A percentile compares a stretch with the other conserved stretches of the same genome.
phyloP scores from a whole-genome alignment of 768 basidiomycete species.

The Kockovaella imperatae region DNA sequence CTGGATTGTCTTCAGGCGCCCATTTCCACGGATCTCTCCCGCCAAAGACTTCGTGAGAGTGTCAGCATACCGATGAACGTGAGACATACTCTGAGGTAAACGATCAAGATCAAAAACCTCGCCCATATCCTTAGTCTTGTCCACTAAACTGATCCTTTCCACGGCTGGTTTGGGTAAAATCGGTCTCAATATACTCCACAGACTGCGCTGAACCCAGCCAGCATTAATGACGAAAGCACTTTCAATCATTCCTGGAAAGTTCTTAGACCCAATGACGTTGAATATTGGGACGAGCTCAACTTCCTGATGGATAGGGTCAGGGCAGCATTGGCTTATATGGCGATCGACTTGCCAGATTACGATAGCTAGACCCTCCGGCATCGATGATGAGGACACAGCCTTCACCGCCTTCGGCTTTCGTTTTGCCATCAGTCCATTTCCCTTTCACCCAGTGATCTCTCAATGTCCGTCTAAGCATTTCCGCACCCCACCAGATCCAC shows the following conservation, averaged over 20 bases:
- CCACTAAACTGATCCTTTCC: constrained; percentile 39
- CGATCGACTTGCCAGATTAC: constrained; percentile 35
- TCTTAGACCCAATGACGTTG: constrained; percentile 32
- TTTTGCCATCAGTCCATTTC: constrained; percentile 6
- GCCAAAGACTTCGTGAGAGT: constrained; percentile 9
- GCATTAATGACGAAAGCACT: constrained; percentile 40
- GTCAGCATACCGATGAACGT: background rate
- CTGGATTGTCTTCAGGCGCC: constrained; percentile 14
- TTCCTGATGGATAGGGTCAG: constrained; percentile 25
- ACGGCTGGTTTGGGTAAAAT: constrained; percentile 38
- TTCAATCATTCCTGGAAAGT: constrained; percentile 41
- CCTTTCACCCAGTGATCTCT: constrained; percentile 27
- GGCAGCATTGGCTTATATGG: background rate
- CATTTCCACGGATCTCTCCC: constrained; percentile 18
- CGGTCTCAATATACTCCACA: constrained; percentile 42
- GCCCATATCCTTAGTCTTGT: constrained; percentile 15
- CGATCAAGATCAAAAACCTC: constrained; percentile 30
- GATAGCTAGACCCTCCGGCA: constrained; percentile 38
- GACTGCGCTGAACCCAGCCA: constrained; percentile 37
- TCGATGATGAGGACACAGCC: constrained; percentile 39
- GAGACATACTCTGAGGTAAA: constrained; percentile 27
- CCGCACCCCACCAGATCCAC: constrained; percentile 41
- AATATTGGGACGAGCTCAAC: constrained; percentile 41
- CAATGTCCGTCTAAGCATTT: constrained; percentile 31
- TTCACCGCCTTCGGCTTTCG: constrained; percentile 17